A percentile compares a stretch with the other conserved stretches of the same genome.
phyloP scores from a whole-genome alignment of 148 eudicot genomes.

The Pouteria glomerata region DNA sequence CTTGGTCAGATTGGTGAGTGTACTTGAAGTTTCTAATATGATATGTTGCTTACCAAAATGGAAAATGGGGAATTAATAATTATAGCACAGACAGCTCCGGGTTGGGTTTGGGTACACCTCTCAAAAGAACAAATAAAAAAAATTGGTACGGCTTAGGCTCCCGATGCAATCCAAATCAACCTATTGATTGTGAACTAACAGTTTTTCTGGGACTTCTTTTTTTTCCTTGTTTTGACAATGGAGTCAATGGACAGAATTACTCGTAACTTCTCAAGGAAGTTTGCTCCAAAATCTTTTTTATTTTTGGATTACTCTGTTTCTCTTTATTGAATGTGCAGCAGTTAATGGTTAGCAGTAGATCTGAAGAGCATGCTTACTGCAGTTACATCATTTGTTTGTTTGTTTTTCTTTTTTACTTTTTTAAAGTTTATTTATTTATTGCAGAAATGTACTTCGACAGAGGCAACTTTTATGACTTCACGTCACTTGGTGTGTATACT shows the following conservation, averaged over 20 bases:
- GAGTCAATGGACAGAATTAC: too few relatives aligned
- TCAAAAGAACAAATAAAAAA: too few relatives aligned
- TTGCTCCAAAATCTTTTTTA: too few relatives aligned
- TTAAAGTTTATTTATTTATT: constrained; percentile 40
- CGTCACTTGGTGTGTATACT: constrained; percentile 75
- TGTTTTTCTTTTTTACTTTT: too few relatives aligned
- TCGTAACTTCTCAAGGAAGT: too few relatives aligned
- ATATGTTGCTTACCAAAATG: not conserved
- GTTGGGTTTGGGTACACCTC: too few relatives aligned
- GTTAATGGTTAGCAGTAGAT: not conserved
- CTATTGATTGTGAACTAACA: too few relatives aligned
- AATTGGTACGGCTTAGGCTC: too few relatives aligned
- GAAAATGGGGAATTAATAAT: not conserved
- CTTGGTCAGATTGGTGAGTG: constrained; percentile 93
- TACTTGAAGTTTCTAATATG: not conserved
- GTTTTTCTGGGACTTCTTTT: too few relatives aligned
- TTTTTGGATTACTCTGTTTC: not conserved
- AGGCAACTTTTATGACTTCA: constrained; percentile 95
- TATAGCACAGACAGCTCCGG: not conserved
- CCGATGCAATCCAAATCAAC: too few relatives aligned
- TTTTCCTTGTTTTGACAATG: too few relatives aligned
- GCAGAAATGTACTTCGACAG: constrained; percentile 96
- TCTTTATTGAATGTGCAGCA: not conserved
- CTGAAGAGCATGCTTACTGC: not conserved
- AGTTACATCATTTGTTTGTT: constrained; percentile 2